phyloP scores from a whole-genome alignment of 352 stramenopile species.

The Pythium monospermum region DNA sequence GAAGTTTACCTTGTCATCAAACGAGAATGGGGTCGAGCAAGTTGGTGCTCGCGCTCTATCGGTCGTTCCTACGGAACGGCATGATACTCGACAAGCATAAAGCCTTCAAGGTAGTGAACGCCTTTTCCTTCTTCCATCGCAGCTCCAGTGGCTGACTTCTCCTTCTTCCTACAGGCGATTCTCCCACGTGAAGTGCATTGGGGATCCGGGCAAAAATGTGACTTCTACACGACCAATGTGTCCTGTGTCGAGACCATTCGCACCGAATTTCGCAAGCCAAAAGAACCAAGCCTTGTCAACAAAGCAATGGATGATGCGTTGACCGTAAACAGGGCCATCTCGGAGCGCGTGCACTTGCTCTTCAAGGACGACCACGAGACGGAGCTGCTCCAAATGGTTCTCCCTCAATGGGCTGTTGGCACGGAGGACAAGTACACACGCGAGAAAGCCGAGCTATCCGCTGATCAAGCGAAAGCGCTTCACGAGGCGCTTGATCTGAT shows the following conservation, averaged over 20 bases:
- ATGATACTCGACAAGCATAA: slow-evolving; percentile 52
- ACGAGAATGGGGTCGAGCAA: slow-evolving; percentile 42
- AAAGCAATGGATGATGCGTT: slow-evolving; percentile 58
- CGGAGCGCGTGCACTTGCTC: slow-evolving; percentile 59
- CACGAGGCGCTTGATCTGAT: slow-evolving; percentile 51
- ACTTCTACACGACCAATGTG: slow-evolving; percentile 52
- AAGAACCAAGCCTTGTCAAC: slow-evolving; percentile 16
- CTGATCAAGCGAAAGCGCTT: slow-evolving; percentile 28
- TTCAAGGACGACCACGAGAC: slow-evolving; percentile 41
- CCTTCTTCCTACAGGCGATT: too few relatives aligned
- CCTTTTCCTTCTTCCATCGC: not conserved
- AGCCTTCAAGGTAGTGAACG: slow-evolving; percentile 54
- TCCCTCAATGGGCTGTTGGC: slow-evolving; percentile 23
- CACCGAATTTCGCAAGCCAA: slow-evolving; percentile 34
- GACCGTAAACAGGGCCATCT: slow-evolving; percentile 56
- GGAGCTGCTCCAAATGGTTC: slow-evolving; percentile 33
- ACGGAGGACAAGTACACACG: slow-evolving; percentile 53
- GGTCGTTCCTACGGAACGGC: slow-evolving; percentile 59
- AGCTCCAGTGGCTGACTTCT: too few relatives aligned
- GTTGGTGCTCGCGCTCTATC: slow-evolving; percentile 64
- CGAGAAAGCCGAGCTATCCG: slow-evolving; percentile 27
- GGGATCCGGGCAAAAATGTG: slow-evolving; percentile 40
- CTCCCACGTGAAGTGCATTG: slow-evolving; percentile 60
- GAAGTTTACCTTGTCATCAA: not conserved
- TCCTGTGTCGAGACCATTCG: slow-evolving; percentile 56